phyloP scores from a whole-genome alignment of 2,329 filamentous ascomycete genomes.

The Exserohilum rostratum region DNA sequence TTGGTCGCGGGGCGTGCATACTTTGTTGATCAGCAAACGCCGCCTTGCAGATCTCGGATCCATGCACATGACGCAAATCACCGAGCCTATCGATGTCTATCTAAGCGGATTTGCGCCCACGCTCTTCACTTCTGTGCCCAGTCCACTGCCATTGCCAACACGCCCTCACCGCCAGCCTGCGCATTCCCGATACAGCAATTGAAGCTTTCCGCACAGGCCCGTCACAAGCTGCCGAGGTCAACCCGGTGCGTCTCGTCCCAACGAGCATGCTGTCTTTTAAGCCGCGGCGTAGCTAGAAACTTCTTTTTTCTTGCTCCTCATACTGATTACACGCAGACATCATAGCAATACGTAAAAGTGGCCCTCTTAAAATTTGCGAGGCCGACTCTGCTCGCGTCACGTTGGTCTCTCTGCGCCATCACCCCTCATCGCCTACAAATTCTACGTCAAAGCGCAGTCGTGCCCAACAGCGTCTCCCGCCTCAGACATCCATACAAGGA shows the following conservation, averaged over 20 bases:
- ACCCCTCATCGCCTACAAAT: conserved; percentile 26
- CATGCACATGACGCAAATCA: conserved; percentile 5
- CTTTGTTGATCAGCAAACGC: conserved; percentile 32
- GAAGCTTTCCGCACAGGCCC: conserved; percentile 33
- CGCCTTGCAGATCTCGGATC: conserved; percentile 2
- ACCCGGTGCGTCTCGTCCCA: conserved; percentile 26
- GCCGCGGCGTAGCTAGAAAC: conserved; percentile 30
- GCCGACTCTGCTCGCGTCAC: conserved; percentile 16
- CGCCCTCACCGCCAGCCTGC: conserved; percentile 15
- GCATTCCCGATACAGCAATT: conserved; percentile 16
- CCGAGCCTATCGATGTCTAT: conserved; percentile 19
- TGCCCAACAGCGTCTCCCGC: conserved; percentile 12
- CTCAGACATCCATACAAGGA: conserved; percentile 4
- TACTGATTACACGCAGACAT: conserved; percentile 12
- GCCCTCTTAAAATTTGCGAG: conserved; percentile 26
- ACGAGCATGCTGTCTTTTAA: conserved; percentile 21
- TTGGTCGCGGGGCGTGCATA: conserved; percentile 28
- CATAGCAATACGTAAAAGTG: conserved; percentile 29
- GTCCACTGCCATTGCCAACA: background rate
- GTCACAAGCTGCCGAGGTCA: conserved; percentile 47
- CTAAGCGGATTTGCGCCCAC: conserved; percentile 26
- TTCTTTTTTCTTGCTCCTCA: conserved; percentile 11
- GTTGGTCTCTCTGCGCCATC: conserved; percentile 22
- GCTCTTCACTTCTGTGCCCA: background rate
- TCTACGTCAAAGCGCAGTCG: conserved; percentile 10